Evolutionary conservation across 768 basidiomycete genomes (phyloP).

Genomic region (Termitomyces sp.): DNA sequence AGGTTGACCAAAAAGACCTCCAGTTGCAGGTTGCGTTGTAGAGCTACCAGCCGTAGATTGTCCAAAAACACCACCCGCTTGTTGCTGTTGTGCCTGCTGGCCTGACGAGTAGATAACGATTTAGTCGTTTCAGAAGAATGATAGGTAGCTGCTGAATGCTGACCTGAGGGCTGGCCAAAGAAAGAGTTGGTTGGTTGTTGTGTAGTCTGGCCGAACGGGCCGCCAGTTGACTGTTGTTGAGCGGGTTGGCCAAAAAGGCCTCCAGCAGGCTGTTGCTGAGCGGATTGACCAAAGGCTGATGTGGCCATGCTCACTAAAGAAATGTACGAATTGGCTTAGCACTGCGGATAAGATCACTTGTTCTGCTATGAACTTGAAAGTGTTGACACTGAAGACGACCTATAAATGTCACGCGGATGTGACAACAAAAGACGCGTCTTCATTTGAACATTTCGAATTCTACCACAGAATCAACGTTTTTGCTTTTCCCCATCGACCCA

Average conservation of each 20-base stretch:
- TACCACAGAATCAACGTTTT: slow-evolving; percentile 20
- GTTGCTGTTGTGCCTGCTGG: slow-evolving; percentile 30
- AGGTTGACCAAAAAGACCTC: slow-evolving; percentile 26
- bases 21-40: slow-evolving; percentile 18
- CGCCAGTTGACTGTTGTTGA: slow-evolving; percentile 22
- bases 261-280: slow-evolving; percentile 22
- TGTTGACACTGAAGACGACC: no score
- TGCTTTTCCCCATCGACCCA: slow-evolving; percentile 61
- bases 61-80: slow-evolving; percentile 24
- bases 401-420: slow-evolving; percentile 10
- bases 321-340: slow-evolving; percentile 27
- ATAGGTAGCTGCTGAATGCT: slow-evolving; percentile 17
- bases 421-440: slow-evolving; percentile 6
- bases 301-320: slow-evolving; percentile 18
- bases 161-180: slow-evolving; percentile 31
- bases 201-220: slow-evolving; percentile 29
- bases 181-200: slow-evolving; percentile 11
- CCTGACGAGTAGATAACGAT: slow-evolving; percentile 29
- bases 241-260: slow-evolving; percentile 30
- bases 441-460: background rate
- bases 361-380: no score
- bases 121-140: background rate
- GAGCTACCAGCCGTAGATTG: slow-evolving; percentile 5
- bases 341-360: slow-evolving; percentile 27
- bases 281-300: slow-evolving; percentile 30